A percentile compares a stretch with the other conserved stretches of the same genome.
Conservation (phyloP, 345 rosid species). For the Aquilaria sinensis region DNA sequence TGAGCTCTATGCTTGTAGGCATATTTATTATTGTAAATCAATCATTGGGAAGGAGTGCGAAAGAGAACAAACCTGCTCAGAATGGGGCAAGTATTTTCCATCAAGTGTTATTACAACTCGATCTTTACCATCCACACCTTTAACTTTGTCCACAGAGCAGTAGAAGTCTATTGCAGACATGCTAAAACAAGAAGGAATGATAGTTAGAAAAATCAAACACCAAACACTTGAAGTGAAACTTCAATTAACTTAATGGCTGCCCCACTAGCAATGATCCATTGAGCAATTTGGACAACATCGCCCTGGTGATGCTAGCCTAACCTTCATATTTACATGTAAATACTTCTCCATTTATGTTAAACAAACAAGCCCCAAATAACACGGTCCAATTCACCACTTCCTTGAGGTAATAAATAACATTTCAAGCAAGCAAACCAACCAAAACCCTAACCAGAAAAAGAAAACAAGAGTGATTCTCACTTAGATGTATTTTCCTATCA, state of each 20-base stretch:
- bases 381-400: too few species aligned
- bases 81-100: constrained; percentile 73
- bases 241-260: too few species aligned
- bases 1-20: not conserved
- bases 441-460: too few species aligned
- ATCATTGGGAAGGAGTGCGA: not conserved
- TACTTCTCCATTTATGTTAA: too few species aligned
- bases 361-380: too few species aligned
- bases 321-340: too few species aligned
- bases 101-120: constrained; percentile 79
- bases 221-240: too few species aligned
- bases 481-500: too few species aligned
- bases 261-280: not conserved
- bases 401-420: too few species aligned
- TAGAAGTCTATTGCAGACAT: constrained; percentile 96
- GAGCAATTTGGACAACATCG: not conserved
- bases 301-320: not conserved
- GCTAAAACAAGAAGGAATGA: constrained; percentile 24
- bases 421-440: too few species aligned
- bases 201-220: not conserved
- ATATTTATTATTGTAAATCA: constrained; percentile 1
- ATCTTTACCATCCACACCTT: constrained; percentile 80
- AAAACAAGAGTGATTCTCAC: too few species aligned
- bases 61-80: constrained; percentile 65
- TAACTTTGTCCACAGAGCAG: constrained; percentile 88